Evolutionary conservation across 2,329 filamentous ascomycete genomes (phyloP).

Genomic region (Fusarium veterinarium): DNA sequence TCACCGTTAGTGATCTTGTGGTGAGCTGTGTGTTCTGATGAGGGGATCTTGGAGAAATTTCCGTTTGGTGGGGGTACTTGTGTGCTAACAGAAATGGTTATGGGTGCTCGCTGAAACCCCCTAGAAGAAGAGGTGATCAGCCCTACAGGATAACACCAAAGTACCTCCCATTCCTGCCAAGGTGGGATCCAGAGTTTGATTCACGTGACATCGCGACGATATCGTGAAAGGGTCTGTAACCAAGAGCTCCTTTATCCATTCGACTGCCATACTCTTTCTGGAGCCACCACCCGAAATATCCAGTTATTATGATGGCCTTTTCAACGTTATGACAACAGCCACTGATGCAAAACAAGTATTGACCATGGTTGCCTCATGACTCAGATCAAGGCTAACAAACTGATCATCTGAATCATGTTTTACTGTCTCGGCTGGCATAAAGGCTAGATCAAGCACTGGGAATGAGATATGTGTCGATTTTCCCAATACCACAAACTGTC

Average conservation of each 20-base stretch:
- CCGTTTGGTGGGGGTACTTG: conserved; percentile 23
- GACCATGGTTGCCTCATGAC: no score
- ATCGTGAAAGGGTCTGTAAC: background rate
- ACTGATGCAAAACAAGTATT: background rate
- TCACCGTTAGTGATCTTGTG: background rate
- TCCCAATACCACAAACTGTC: background rate
- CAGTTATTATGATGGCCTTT: no score
- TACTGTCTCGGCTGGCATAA: background rate
- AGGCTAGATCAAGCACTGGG: background rate
- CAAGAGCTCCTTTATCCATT: background rate
- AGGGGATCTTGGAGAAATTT: conserved; percentile 44
- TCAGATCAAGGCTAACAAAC: background rate
- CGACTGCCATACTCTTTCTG: accelerated
- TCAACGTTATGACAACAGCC: no score
- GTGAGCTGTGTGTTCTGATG: conserved; percentile 7
- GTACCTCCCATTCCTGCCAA: background rate
- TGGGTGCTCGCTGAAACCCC: accelerated
- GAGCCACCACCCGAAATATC: accelerated
- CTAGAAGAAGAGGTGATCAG: background rate
- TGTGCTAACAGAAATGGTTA: conserved; percentile 14
- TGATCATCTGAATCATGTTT: background rate
- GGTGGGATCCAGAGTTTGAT: background rate
- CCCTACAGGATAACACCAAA: background rate
- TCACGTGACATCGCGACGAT: conserved; percentile 25
- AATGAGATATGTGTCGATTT: background rate